Evolutionary conservation across 176 grass and related monocot species (phyloP).

Genomic region (Bromus sterilis): DNA sequence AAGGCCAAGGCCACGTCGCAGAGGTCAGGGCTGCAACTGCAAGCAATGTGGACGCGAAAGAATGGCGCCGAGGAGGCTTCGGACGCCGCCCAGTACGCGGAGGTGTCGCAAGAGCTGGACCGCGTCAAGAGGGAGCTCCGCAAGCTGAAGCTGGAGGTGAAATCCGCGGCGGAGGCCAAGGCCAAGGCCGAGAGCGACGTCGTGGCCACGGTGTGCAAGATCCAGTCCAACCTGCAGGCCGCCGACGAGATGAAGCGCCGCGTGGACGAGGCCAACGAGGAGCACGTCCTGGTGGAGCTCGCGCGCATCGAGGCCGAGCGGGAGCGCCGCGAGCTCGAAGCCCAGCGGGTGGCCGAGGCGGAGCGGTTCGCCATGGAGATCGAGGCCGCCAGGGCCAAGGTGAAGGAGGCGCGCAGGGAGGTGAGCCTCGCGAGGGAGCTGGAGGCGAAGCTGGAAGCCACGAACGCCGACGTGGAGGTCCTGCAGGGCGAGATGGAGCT

Average conservation of each 20-base stretch:
- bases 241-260: conserved; percentile 55
- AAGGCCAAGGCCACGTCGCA: conserved; percentile 32
- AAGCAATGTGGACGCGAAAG: background rate
- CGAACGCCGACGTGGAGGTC: conserved; percentile 60
- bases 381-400: conserved; percentile 38
- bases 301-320: conserved; percentile 90
- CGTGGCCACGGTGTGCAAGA: conserved; percentile 46
- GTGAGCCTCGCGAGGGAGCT: conserved; percentile 35
- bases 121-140: conserved; percentile 54
- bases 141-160: conserved; percentile 49
- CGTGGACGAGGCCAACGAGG: conserved; percentile 80
- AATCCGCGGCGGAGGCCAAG: conserved; percentile 52
- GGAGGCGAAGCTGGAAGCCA: conserved; percentile 48
- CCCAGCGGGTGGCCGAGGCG: conserved; percentile 35
- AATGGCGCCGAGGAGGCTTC: background rate
- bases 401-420: conserved; percentile 39
- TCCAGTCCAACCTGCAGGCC: conserved; percentile 31
- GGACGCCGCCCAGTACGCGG: conserved; percentile 12
- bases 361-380: conserved; percentile 37
- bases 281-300: conserved; percentile 94
- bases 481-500: conserved; percentile 80
- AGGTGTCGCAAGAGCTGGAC: conserved; percentile 48
- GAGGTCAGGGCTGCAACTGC: conserved; percentile 18
- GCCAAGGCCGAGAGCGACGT: conserved; percentile 64
- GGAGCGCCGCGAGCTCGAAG: conserved; percentile 67